A percentile compares a stretch with the other conserved stretches of the same genome.
These are phyloP conservation scores for Guillardia theta DNA, from an alignment of 78 protist genomes.

Conservation along the genomic window DNA sequence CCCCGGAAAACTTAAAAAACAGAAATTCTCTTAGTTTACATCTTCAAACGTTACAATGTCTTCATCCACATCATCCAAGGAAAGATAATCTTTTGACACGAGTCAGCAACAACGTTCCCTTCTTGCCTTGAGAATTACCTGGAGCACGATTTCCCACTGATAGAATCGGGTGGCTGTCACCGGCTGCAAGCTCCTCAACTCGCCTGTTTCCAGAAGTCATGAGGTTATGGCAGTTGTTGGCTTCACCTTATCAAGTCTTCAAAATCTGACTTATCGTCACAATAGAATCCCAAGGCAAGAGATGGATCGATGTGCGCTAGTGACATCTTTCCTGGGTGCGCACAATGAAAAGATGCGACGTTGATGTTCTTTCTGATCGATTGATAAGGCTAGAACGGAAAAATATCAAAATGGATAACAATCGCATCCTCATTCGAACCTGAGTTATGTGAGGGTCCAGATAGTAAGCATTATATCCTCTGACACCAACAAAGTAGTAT, in stretches of 20 bases:
- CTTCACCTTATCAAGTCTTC: background rate
- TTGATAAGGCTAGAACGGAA: too few relatives aligned
- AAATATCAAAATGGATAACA: too few relatives aligned
- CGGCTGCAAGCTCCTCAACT: background rate
- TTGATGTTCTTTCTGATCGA: background rate
- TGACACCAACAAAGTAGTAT: conserved; percentile 23
- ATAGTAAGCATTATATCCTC: background rate
- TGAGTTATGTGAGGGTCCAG: conserved; percentile 22
- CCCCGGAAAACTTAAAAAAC: too few relatives aligned
- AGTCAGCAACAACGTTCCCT: too few relatives aligned
- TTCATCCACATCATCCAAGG: background rate
- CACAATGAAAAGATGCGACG: background rate
- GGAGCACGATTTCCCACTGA: background rate
- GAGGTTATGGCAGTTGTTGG: background rate
- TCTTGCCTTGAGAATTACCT: too few relatives aligned
- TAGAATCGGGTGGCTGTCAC: background rate
- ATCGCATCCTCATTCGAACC: background rate
- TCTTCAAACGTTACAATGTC: background rate
- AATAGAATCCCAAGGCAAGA: background rate
- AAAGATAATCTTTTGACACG: background rate
- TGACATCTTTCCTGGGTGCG: background rate
- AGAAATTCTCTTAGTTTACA: too few relatives aligned
- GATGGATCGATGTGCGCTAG: conserved; percentile 4
- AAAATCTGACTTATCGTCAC: conserved; percentile 16
- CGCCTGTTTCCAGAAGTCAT: background rate